Evolutionary conservation across 441 rosid genomes (phyloP).

Genomic region (Gossypium gossypioides): DNA sequence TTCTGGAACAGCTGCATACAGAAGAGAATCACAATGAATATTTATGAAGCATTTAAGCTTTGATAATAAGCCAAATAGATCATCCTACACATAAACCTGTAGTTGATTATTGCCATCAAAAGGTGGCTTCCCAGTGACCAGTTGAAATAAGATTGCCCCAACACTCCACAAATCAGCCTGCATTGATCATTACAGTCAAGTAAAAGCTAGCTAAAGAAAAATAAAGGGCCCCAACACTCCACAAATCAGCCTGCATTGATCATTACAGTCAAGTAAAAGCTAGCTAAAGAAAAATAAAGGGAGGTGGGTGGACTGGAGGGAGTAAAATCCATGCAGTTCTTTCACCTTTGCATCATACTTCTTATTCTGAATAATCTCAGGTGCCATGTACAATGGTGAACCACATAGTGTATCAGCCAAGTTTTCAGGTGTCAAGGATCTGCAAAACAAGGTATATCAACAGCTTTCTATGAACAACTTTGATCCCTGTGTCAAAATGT

Average conservation of each 20-base stretch:
- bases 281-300: background rate
- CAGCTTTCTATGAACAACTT: background rate
- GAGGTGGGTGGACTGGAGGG: background rate
- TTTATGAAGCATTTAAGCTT: constrained; percentile 4
- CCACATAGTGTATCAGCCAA: constrained; percentile 74
- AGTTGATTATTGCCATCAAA: constrained; percentile 60
- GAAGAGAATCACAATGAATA: constrained; percentile 12
- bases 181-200: constrained; percentile 16
- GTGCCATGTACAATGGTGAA: constrained; percentile 88
- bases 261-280: constrained; percentile 8
- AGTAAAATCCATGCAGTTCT: background rate
- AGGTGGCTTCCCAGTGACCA: constrained; percentile 81
- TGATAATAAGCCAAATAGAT: constrained; percentile 6
- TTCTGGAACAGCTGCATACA: constrained; percentile 66
- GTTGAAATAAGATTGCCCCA: constrained; percentile 77
- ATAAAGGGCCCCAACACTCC: constrained; percentile 72
- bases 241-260: constrained; percentile 64
- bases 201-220: background rate
- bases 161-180: constrained; percentile 96
- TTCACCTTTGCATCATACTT: constrained; percentile 86
- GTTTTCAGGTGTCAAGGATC: constrained; percentile 55
- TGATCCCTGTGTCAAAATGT: background rate
- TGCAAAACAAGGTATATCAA: constrained; percentile 15
- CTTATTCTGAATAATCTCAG: constrained; percentile 62
- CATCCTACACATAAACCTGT: constrained; percentile 35